Base-by-base conservation (phyloP, 495 filamentous ascomycete species). In the Podospora bellae-mahoneyi region DNA sequence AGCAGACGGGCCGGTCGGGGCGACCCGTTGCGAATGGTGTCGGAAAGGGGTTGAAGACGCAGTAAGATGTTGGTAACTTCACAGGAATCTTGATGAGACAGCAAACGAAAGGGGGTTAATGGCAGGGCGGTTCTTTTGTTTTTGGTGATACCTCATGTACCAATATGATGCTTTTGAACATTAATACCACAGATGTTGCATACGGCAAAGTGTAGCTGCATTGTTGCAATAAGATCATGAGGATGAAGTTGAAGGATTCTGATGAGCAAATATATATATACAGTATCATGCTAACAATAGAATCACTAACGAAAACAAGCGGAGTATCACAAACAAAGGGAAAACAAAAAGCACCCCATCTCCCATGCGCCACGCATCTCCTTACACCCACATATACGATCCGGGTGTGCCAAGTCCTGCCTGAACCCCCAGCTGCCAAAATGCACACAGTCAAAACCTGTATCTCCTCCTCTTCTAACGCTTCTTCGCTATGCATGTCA, bases 21-120 rank as follows among this genome's bases (percentile, higher is more conserved):
- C 61, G 64, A 64, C 56, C 69, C 32, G 66, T 56, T 60, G 60
- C 30, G 6, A 69, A 65, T 27, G 62, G 62, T 2, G 59, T 53
- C 3, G 67, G 67, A 1, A 67, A 61, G 5, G 55, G 44, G 63
- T 74, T 74, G 71, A 75, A 76, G 73, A 59, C 54, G 1, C 73
- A 69, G 48, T 76, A 65, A 68, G n/a, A 23, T 23, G 23, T 64
- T 28, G 30, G 9, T 3, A 13, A 13, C 9, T 48, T 48, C 9
- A 13, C 9, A 13, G 39, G 2, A 10, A 13, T 16, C 7, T 16
- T 6, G 39, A 13, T 1, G 34, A 23, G 23, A 23, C 23, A 23
- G 34, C 0, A 39, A 39, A 4, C 10, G 34, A 39, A 39, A 10
- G 34, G 23, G 23, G 23, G 23, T 23, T 23, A 39, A 39, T 39